Conservation (phyloP, 768 basidiomycete species). For the Calvatia gigantea region DNA sequence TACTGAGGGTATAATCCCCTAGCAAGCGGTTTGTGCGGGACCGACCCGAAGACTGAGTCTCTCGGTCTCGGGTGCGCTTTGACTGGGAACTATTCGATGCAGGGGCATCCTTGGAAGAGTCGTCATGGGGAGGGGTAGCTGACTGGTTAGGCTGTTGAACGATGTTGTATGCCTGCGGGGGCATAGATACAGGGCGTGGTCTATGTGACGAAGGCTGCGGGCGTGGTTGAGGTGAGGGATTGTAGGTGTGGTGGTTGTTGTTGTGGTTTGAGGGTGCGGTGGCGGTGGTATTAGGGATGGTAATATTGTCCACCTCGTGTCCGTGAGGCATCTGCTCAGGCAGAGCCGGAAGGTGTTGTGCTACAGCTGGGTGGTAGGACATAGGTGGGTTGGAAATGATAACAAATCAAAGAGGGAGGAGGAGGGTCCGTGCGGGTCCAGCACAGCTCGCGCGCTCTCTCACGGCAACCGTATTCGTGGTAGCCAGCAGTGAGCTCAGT, state of each 20-base stretch:
- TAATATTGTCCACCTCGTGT: slow-evolving; percentile 60
- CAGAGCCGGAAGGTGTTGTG: slow-evolving; percentile 38
- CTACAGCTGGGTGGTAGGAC: slow-evolving; percentile 46
- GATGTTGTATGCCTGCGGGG: slow-evolving; percentile 50
- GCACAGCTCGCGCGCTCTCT: neutral
- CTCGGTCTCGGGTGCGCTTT: slow-evolving; percentile 9
- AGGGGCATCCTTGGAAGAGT: slow-evolving; percentile 2
- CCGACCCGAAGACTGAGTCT: neutral
- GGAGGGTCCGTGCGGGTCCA: slow-evolving; percentile 5
- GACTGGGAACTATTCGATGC: slow-evolving; percentile 14
- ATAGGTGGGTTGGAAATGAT: slow-evolving; percentile 1
- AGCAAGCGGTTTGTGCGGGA: slow-evolving; percentile 56
- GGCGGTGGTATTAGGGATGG: slow-evolving; percentile 43
- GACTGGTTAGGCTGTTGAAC: neutral
- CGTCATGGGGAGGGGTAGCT: slow-evolving; percentile 13
- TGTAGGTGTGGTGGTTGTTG: slow-evolving; percentile 12
- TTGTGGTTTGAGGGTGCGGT: slow-evolving; percentile 20
- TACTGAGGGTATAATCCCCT: slow-evolving; percentile 94
- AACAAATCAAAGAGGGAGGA: slow-evolving; percentile 1
- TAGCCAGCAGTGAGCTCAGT: neutral
- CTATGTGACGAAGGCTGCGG: slow-evolving; percentile 34
- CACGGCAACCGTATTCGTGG: neutral
- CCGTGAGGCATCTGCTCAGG: slow-evolving; percentile 52
- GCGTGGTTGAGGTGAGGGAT: slow-evolving; percentile 24
- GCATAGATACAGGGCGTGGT: slow-evolving; percentile 73